Base-by-base conservation (phyloP, 192 early-diverging fungal species). In the Backusella macrospora region DNA sequence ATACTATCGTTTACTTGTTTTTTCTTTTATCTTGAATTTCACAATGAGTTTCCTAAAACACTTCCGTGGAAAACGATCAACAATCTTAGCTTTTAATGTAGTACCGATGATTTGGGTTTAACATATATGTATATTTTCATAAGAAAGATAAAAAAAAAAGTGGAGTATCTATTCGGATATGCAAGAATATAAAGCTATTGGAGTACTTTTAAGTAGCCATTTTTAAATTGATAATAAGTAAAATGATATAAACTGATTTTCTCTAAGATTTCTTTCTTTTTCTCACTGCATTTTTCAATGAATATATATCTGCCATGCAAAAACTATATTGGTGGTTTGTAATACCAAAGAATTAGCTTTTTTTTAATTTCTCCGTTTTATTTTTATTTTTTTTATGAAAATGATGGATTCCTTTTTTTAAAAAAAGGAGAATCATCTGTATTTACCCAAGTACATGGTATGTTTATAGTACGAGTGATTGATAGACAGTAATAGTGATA, bases 301-400 rank as follows among this genome's bases (percentile, higher is more conserved):
- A 18, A 18, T 34, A 34, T 34, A 52, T 8, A 49, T 49, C 47
- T n/a, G n/a, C 1, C 47, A 49, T 49, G 18, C 7, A 2, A 18
- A 23, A 52, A 18, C 0, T 21, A 18, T 52, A 18, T 52, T 52
- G 9, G 7, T 52, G 49, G 18, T 52, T 52, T 23, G 49, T 52
- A 52, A 18, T 52, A 52, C 49, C 16, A 6, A 52, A 21, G 49
- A 52, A 52, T 21, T 52, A 18, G 18, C 18, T 52, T 49, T 49
- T 18, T 49, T n/a, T 52, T 52, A n/a, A 21, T n/a, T 52, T n/a
- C 48, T 52, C 49, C 49, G 49, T 52, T 52, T 52, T n/a, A 52
- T 52, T 52, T 52, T 52, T 18, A 52, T 48, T 48, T 48, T 48
- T 6, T n/a, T 49, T 49, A 8, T 49, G 47, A 18, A 8, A 15